phyloP scores from a whole-genome alignment of 768 basidiomycete species.

The Psilocybe sp. region DNA sequence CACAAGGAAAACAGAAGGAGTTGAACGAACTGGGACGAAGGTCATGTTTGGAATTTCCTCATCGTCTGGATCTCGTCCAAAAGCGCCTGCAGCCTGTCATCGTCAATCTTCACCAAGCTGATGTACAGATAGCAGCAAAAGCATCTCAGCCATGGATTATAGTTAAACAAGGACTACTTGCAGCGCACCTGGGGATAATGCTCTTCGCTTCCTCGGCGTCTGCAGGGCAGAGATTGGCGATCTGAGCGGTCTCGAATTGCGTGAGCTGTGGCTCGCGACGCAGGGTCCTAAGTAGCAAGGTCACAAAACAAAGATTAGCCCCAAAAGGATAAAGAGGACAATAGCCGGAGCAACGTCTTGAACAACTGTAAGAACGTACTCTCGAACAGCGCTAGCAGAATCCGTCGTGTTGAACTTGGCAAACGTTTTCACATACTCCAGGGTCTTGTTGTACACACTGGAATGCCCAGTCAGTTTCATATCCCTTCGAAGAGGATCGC shows the following conservation, averaged over 20 bases:
- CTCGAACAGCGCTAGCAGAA: constrained; percentile 82
- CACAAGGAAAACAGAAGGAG: not conserved
- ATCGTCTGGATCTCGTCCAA: constrained; percentile 88
- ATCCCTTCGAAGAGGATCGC: not conserved
- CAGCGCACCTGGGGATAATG: constrained; percentile 74
- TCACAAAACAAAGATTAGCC: not conserved
- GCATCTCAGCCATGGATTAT: not conserved
- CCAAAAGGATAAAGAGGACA: not conserved
- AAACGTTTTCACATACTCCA: constrained; percentile 90
- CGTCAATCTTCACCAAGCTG: constrained; percentile 85
- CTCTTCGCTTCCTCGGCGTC: constrained; percentile 91
- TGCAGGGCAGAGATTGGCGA: constrained; percentile 87
- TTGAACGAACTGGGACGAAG: not conserved
- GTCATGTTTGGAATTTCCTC: constrained; percentile 83
- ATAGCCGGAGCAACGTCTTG: not conserved
- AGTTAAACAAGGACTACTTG: not conserved
- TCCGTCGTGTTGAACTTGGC: constrained; percentile 87
- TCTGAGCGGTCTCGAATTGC: constrained; percentile 90
- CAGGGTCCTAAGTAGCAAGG: constrained; percentile 51
- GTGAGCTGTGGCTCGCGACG: constrained; percentile 77
- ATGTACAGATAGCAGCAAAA: not conserved
- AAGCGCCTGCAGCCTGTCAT: constrained; percentile 77
- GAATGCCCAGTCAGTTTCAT: not conserved
- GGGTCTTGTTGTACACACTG: constrained; percentile 91
- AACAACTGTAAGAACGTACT: constrained; percentile 47